phyloP scores from a whole-genome alignment of 2,329 filamentous ascomycete genomes.

The Xylariaceae sp. region DNA sequence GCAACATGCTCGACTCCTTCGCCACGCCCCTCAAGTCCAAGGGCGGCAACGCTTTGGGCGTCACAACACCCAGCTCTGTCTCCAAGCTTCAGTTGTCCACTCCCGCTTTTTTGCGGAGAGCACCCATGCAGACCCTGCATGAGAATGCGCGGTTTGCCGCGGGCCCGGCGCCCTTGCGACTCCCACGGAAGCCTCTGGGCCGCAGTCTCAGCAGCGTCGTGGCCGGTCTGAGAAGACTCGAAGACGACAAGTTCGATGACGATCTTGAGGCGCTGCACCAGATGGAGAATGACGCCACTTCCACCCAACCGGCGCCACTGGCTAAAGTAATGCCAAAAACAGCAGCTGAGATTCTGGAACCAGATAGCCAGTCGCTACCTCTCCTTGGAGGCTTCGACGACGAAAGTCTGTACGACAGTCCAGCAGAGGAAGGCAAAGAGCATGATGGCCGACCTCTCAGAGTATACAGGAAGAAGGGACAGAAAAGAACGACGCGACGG shows the following conservation, averaged over 20 bases:
- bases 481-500: conserved; percentile 72
- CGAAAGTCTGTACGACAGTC: conserved; percentile 56
- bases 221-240: conserved; percentile 64
- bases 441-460: conserved; percentile 59
- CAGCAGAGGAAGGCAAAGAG: conserved; percentile 48
- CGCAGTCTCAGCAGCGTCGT: conserved; percentile 73
- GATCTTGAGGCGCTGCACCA: conserved; percentile 74
- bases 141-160: conserved; percentile 54
- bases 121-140: conserved; percentile 49
- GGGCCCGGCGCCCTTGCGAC: conserved; percentile 47
- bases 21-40: conserved; percentile 60
- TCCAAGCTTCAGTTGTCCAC: conserved; percentile 63
- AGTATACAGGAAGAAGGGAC: conserved; percentile 78
- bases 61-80: conserved; percentile 47
- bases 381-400: conserved; percentile 64
- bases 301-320: conserved; percentile 12
- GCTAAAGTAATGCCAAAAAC: conserved; percentile 16
- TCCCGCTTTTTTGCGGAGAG: conserved; percentile 65
- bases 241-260: conserved; percentile 69
- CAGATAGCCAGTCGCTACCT: conserved; percentile 43
- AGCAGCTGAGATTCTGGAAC: conserved; percentile 33
- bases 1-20: conserved; percentile 61
- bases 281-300: conserved; percentile 53
- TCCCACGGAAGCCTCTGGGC: conserved; percentile 61
- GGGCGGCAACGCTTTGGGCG: conserved; percentile 36